Evolutionary conservation across 228 moss, liverwort and hornwort genomes (phyloP), one percentile per base, ranked within the genome.

Genomic region (Sphagnum magellanicum): DNA sequence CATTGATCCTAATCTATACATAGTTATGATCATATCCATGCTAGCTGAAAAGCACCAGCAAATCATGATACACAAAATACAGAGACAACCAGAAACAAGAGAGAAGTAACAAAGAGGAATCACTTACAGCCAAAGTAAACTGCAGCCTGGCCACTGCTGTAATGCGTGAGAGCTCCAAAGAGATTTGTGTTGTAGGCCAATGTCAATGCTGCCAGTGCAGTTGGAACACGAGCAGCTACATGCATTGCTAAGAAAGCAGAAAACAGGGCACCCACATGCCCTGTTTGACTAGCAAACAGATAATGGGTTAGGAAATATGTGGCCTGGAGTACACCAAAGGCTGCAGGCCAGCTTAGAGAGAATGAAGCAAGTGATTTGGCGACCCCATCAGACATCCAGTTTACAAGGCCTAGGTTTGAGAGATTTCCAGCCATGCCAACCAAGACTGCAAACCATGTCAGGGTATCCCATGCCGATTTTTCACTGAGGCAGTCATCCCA

Each of bases 101-200:
- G 32, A 32, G 32, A 32, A 32, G 32, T 2, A 32, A 32, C 32
- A 32, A 32, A 32, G 32, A 32, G 32, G 32, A 32, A 32, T 32
- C 32, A 62, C 85, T 81, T 65, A 95, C 95, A 92, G 84, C 98
- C 98, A 60, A 80, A 98, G 73, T 98, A 98, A 6, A 98, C 98
- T 51, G 98, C 98, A 66, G 98, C 98, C 67, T 98, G 98, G 52
- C 98, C 98, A 83, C 98, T 98, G 81, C 98, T 98, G 83, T 94
- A 98, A 75, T 94, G 98, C 8, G 98, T 98, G 10, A 98, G 67
- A 6, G 77, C 91, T 64, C 98, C 98, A 71, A 98, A 98, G 16
- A 98, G 88, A 80, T 98, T 98, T 62, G 98, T 98, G 75, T 84
- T 94, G 79, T 90, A 98, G 71, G 92, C 87, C 66, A 98, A 74